Evolutionary conservation across 2,329 filamentous ascomycete species (phyloP).

Genomic region (Paecilomyces variotii): DNA sequence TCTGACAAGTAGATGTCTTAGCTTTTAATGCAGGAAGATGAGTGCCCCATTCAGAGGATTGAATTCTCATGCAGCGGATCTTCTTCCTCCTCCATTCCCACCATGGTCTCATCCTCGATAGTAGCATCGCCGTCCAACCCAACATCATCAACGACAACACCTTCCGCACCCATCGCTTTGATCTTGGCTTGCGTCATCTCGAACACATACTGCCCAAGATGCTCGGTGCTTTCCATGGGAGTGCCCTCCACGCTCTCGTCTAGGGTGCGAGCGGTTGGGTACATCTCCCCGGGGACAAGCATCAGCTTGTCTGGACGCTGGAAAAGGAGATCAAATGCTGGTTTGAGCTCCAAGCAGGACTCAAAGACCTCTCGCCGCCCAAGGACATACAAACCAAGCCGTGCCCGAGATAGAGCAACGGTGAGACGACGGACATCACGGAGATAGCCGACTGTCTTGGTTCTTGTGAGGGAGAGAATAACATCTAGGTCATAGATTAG

Average conservation of each 20-base stretch:
- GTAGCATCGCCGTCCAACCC: constrained; percentile 22
- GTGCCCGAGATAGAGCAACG: constrained; percentile 85
- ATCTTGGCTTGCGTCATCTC: constrained; percentile 81
- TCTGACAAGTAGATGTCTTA: neutral
- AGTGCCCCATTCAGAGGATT: constrained; percentile 2
- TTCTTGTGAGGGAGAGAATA: constrained; percentile 86
- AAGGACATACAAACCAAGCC: constrained; percentile 84
- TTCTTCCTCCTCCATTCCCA: constrained; percentile 25
- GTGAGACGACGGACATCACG: constrained; percentile 89
- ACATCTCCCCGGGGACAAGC: constrained; percentile 80
- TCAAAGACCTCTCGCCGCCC: constrained; percentile 85
- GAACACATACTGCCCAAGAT: constrained; percentile 90
- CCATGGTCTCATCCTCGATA: constrained; percentile 28
- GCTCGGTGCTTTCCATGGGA: constrained; percentile 84
- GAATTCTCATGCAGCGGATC: constrained; percentile 25
- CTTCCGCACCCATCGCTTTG: constrained; percentile 45
- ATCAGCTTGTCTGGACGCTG: constrained; percentile 71
- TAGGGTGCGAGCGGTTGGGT: constrained; percentile 54
- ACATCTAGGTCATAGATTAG: constrained; percentile 54
- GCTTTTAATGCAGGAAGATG: neutral
- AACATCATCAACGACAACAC: constrained; percentile 27
- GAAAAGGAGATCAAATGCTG: constrained; percentile 74
- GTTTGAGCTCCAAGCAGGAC: constrained; percentile 74
- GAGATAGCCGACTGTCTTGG: constrained; percentile 81
- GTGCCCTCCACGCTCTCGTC: constrained; percentile 46